These are phyloP conservation scores for Penicillium angulare DNA, from an alignment of 495 filamentous ascomycete genomes.

Conservation along the genomic window DNA sequence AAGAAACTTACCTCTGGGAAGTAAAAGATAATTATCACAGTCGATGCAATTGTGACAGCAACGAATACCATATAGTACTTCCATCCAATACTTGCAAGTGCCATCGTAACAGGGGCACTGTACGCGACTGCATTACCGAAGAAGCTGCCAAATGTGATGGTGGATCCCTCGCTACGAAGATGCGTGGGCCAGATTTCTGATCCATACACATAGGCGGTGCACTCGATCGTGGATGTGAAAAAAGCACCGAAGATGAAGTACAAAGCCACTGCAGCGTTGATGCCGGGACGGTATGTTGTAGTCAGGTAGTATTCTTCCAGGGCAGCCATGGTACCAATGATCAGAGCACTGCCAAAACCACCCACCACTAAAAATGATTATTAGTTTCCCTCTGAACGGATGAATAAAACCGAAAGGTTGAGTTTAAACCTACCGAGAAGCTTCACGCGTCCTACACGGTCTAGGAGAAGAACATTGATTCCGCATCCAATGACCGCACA, in stretches of 20 bases:
- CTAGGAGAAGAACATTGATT: neutral
- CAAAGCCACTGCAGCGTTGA: neutral
- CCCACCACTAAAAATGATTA: constrained; percentile 1
- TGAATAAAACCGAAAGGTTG: neutral
- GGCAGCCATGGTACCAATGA: constrained; percentile 2
- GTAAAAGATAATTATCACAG: too few species aligned
- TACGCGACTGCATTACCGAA: too few species aligned
- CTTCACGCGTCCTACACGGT: neutral
- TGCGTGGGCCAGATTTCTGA: constrained; percentile 4
- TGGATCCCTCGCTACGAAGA: neutral
- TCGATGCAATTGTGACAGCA: too few species aligned
- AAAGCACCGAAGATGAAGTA: neutral
- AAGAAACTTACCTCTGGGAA: too few species aligned
- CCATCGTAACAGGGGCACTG: too few species aligned
- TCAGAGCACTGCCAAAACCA: neutral
- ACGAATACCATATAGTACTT: too few species aligned
- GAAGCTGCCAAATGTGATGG: too few species aligned
- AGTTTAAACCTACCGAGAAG: constrained; percentile 2
- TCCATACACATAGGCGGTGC: constrained; percentile 1
- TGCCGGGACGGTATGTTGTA: neutral
- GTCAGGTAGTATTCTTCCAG: constrained; percentile 1
- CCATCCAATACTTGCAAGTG: too few species aligned
- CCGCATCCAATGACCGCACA: neutral
- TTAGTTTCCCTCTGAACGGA: too few species aligned
- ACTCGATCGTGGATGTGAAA: neutral